Evolutionary conservation across 2,329 filamentous ascomycete genomes (phyloP), one percentile per base, ranked within the genome.

Genomic region (Alternaria sp.): DNA sequence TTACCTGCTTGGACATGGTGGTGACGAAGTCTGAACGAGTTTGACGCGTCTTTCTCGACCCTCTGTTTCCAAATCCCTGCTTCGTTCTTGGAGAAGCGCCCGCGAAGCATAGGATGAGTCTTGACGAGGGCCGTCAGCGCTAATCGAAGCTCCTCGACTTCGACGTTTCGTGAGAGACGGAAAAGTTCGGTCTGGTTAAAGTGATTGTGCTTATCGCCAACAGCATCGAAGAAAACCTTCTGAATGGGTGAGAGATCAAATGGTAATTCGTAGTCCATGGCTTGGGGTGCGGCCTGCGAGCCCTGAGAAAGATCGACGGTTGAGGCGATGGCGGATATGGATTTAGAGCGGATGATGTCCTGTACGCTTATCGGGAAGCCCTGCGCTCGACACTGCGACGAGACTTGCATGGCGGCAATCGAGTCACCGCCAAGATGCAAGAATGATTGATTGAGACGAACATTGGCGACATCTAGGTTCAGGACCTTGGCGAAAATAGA

Each of bases 31-130:
- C 68, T 66, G 51, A 74, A 77, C 0, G 74, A 72, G 1, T 39
- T 58, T 3, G 61, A 49, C 5, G 59, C 39, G 24, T 73, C 59
- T 26, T 68, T 71, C 13, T 68, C 65, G 13, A 79, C 60, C 1
- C 58, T 56, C 53, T 80, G 78, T 28, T 60, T 61, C 78, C 78
- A 80, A 3, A 39, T 58, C 0, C 63, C 65, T 5, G 59, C 58
- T 8, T 67, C 67, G n/a, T 69, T 66, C 54, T 63, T 68, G 5
- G 45, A 36, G 52, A 78, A 81, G 7, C 78, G 72, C 11, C 72
- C 77, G 31, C 78, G 71, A 3, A 81, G 64, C 76, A 81, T 79
- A 4, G 78, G 74, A 55, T 81, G 79, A 13, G 65, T 70, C 9
- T 62, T 54, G 1, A 79, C 69, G 5, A 80, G 54, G 0, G 69